Conservation (phyloP, 176 grass and related monocot genomes). For the Poa pratensis region DNA sequence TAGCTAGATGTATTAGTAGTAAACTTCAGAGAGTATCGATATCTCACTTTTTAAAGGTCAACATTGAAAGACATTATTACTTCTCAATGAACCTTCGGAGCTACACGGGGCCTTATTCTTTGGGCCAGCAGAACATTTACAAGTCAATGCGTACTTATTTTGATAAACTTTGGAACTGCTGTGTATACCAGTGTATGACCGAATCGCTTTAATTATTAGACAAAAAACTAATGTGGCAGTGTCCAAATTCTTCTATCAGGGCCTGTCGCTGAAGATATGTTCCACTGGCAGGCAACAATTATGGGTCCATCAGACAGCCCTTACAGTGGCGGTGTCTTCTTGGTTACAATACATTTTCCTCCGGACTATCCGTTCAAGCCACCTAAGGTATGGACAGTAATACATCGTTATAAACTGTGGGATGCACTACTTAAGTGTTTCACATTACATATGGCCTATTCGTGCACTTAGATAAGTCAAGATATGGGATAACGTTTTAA, state of each 20-base stretch:
- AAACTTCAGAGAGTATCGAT: too few species aligned
- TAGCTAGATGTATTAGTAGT: not conserved
- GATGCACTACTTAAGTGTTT: not conserved
- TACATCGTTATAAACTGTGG: not conserved
- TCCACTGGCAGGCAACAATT: constrained; percentile 1
- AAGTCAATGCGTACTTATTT: not conserved
- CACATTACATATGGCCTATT: not conserved
- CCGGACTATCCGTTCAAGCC: constrained; percentile 47
- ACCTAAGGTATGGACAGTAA: constrained; percentile 23
- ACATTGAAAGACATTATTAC: not conserved
- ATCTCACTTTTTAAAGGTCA: not conserved
- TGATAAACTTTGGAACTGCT: not conserved
- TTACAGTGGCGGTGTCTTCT: not conserved
- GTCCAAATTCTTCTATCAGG: not conserved
- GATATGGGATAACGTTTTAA: not conserved
- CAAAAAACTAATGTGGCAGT: too few species aligned
- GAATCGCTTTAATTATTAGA: not conserved
- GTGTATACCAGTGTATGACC: not conserved
- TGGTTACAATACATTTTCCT: constrained; percentile 52
- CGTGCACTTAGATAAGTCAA: not conserved
- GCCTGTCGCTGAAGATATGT: constrained; percentile 5
- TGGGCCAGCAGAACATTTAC: not conserved
- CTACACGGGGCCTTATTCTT: not conserved
- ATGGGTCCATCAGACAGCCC: not conserved
- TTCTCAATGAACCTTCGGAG: not conserved